These are phyloP conservation scores for Lactifluus echinatus DNA, from an alignment of 768 basidiomycete species.

Conservation along the genomic window DNA sequence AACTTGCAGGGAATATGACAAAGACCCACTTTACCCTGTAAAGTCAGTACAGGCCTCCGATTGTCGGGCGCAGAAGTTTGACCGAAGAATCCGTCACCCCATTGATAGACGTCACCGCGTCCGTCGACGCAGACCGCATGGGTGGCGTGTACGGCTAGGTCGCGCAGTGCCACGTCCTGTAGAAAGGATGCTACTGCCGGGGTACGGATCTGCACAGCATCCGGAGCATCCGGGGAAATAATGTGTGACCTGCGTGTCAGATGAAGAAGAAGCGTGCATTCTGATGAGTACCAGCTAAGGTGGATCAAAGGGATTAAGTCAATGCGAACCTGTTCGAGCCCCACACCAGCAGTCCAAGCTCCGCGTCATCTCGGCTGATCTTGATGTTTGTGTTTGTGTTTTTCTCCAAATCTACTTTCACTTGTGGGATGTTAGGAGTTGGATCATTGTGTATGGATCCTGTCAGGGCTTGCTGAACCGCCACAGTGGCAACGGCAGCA, in stretches of 20 bases:
- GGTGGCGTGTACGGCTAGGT: conserved; percentile 55
- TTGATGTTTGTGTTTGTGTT: conserved; percentile 1
- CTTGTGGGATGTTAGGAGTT: conserved; percentile 2
- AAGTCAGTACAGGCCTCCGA: conserved; percentile 40
- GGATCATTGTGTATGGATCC: conserved; percentile 31
- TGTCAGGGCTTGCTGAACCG: conserved; percentile 1
- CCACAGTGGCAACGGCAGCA: not conserved
- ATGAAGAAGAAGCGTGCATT: not conserved
- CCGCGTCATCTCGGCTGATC: conserved; percentile 32
- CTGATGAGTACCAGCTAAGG: not conserved
- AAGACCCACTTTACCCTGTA: conserved; percentile 53
- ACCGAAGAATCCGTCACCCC: conserved; percentile 61
- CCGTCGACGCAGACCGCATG: conserved; percentile 74
- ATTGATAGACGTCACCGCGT: conserved; percentile 76
- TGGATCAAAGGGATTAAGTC: conserved; percentile 16
- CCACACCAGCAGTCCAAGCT: conserved; percentile 42
- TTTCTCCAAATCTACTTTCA: not conserved
- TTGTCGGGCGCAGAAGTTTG: conserved; percentile 22
- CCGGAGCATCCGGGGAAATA: conserved; percentile 34
- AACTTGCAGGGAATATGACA: not conserved
- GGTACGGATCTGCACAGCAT: conserved; percentile 35
- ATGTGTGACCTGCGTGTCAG: conserved; percentile 31
- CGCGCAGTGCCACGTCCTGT: conserved; percentile 60
- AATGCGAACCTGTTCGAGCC: conserved; percentile 57
- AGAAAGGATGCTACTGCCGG: conserved; percentile 52